Base-by-base conservation (phyloP, 2,329 filamentous ascomycete species). In the Fusarium piperis region DNA sequence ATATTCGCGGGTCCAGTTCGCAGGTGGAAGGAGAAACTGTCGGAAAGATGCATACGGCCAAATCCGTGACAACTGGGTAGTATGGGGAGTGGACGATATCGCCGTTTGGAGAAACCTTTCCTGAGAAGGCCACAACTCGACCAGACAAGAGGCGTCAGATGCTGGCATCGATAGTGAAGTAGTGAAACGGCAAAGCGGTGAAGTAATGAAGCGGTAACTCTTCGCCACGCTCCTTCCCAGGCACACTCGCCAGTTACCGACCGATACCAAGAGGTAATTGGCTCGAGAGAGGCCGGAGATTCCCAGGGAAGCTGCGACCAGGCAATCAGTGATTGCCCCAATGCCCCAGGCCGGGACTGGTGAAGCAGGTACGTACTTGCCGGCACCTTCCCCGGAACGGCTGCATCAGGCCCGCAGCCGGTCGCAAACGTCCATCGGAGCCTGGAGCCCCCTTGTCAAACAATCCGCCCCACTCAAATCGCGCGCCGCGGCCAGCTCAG, bases 201-300 rank as follows among this genome's bases (percentile, higher is more conserved):
- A n/a, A n/a, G n/a, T n/a, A n/a, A n/a, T n/a, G n/a, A n/a, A n/a
- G n/a, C n/a, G n/a, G n/a, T n/a, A n/a, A n/a, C n/a, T n/a, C n/a
- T n/a, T n/a, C 79, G 79, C 79, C 79, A 80, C 79, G 64, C 68
- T 74, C 75, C 75, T 65, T 55, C 59, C 15, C 46, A 59, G 28
- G 53, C 52, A 57, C 48, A 48, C 28, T 62, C 69, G 69, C 69
- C 59, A 65, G 60, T 59, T 71, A 66, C 69, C 69, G 69, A 69
- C 30, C 61, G 65, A 39, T 55, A 26, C 28, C 55, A 26, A 26
- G 39, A 41, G 38, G 12, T 63, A 41, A 71, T 68, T 68, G 67
- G 70, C 15, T 44, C 52, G 20, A 57, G 16, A 23, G 52, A 30
- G 44, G 41, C 33, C 41, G 51, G 59, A 48, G 48, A 28, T 18